Evolutionary conservation across 768 basidiomycete genomes (phyloP).

Genomic region (Auricularia sp.): DNA sequence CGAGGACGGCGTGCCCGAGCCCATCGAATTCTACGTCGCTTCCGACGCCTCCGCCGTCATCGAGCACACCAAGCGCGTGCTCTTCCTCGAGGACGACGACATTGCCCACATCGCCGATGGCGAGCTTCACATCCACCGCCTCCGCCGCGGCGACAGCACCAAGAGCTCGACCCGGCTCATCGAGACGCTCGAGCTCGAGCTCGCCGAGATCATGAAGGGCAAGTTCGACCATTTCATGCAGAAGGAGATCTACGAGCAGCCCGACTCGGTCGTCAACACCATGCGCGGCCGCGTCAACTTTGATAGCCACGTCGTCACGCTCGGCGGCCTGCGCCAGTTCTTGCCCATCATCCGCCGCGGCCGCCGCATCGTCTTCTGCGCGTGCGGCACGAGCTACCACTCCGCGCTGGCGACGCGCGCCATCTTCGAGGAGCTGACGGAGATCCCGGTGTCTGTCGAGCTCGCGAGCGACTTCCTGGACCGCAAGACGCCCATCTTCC

Average conservation of each 20-base stretch:
- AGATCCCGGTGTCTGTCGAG: slow-evolving; percentile 96
- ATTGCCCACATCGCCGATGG: slow-evolving; percentile 96
- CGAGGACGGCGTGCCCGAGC: slow-evolving; percentile 95
- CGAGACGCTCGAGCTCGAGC: slow-evolving; percentile 95
- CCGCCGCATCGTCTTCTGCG: slow-evolving; percentile 89
- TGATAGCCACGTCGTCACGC: slow-evolving; percentile 79
- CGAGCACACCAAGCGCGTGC: slow-evolving; percentile 97
- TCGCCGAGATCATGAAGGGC: slow-evolving; percentile 99
- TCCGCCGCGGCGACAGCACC: slow-evolving; percentile 60
- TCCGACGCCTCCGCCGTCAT: slow-evolving; percentile 94
- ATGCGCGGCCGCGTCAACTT: slow-evolving; percentile 99
- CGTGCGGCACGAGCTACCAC: slow-evolving; percentile 98
- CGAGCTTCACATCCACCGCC: slow-evolving; percentile 96
- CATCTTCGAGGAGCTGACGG: slow-evolving; percentile 97
- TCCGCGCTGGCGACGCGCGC: slow-evolving; percentile 93
- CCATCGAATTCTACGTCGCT: slow-evolving; percentile 98
- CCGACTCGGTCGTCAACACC: slow-evolving; percentile 98
- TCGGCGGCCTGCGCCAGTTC: slow-evolving; percentile 92
- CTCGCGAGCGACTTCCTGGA: slow-evolving; percentile 97
- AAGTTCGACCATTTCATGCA: slow-evolving; percentile 99
- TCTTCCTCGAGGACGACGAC: slow-evolving; percentile 98
- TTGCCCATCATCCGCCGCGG: slow-evolving; percentile 92
- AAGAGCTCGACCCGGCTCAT: slow-evolving; percentile 79
- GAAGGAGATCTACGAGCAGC: slow-evolving; percentile 99
- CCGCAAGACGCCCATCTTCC: slow-evolving; percentile 97